Evolutionary conservation across 768 basidiomycete genomes (phyloP).

Genomic region (Pisolithus marmoratus): DNA sequence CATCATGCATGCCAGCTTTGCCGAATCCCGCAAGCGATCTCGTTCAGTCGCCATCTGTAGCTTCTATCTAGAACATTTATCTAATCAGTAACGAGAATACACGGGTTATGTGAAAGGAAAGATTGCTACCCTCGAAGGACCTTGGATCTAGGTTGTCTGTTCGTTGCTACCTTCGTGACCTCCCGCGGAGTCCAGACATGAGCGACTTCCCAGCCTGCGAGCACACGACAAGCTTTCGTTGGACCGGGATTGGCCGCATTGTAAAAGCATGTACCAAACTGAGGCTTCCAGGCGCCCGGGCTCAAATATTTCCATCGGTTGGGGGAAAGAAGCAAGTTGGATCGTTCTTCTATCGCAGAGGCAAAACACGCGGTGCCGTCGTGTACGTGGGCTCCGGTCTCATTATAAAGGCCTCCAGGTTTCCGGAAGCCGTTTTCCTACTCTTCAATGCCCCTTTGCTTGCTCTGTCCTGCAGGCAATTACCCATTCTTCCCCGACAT

Average conservation of each 20-base stretch:
- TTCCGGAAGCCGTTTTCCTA: slow-evolving; percentile 11
- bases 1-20: too few species aligned
- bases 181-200: too few species aligned
- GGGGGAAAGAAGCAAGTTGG: slow-evolving; percentile 20
- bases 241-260: slow-evolving; percentile 5
- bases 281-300: slow-evolving; percentile 18
- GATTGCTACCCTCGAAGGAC: too few species aligned
- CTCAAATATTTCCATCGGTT: slow-evolving; percentile 9
- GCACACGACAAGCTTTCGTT: neutral
- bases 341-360: slow-evolving; percentile 9
- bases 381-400: slow-evolving; percentile 27
- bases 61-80: too few species aligned
- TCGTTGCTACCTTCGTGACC: too few species aligned
- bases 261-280: slow-evolving; percentile 19
- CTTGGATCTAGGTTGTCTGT: too few species aligned
- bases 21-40: too few species aligned
- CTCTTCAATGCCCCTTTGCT: slow-evolving; percentile 19
- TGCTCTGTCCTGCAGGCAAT: slow-evolving; percentile 17
- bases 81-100: too few species aligned
- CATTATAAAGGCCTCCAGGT: slow-evolving; percentile 21
- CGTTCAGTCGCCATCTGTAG: too few species aligned
- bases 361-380: slow-evolving; percentile 27
- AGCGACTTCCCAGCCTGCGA: too few species aligned
- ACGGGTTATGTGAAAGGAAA: too few species aligned
- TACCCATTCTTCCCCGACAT: slow-evolving; percentile 19